phyloP scores from a whole-genome alignment of 106 monocot genomes.

The Iris macrosiphon region DNA sequence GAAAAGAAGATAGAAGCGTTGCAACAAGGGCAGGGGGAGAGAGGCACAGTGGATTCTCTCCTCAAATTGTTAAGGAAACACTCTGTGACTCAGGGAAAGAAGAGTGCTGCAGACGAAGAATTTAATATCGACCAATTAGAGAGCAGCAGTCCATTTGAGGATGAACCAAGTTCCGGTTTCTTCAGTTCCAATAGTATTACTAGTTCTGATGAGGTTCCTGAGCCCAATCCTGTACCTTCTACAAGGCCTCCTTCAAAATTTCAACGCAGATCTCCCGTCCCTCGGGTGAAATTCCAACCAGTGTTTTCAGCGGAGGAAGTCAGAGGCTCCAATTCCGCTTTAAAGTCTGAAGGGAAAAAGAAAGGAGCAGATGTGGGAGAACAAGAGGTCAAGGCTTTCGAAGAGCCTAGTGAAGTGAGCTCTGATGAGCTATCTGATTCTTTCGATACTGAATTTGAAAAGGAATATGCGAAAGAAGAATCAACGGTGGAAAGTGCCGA shows the following conservation, averaged over 20 bases:
- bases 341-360: slow-evolving; percentile 11
- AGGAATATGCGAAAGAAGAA: slow-evolving; percentile 18
- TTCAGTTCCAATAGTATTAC: slow-evolving; percentile 26
- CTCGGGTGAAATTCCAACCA: slow-evolving; percentile 68
- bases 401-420: slow-evolving; percentile 15
- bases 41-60: slow-evolving; percentile 74
- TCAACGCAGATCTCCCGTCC: slow-evolving; percentile 68
- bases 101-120: slow-evolving; percentile 12
- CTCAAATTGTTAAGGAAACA: slow-evolving; percentile 80
- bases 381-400: slow-evolving; percentile 21
- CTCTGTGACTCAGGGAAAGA: slow-evolving; percentile 52
- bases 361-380: slow-evolving; percentile 3
- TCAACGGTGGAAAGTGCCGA: slow-evolving; percentile 18
- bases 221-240: slow-evolving; percentile 10
- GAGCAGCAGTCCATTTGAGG: slow-evolving; percentile 30
- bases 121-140: slow-evolving; percentile 27
- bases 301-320: slow-evolving; percentile 51
- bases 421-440: slow-evolving; percentile 11
- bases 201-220: slow-evolving; percentile 19
- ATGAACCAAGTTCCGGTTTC: slow-evolving; percentile 36
- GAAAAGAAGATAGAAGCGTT: slow-evolving; percentile 65
- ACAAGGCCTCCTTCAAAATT: slow-evolving; percentile 67
- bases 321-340: neutral
- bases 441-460: slow-evolving; percentile 23
- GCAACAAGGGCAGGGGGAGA: slow-evolving; percentile 51